A percentile compares a stretch with the other conserved stretches of the same genome.
These are phyloP conservation scores for Periglandula ipomoeae DNA, from an alignment of 2,329 filamentous ascomycete species.

Conservation along the genomic window DNA sequence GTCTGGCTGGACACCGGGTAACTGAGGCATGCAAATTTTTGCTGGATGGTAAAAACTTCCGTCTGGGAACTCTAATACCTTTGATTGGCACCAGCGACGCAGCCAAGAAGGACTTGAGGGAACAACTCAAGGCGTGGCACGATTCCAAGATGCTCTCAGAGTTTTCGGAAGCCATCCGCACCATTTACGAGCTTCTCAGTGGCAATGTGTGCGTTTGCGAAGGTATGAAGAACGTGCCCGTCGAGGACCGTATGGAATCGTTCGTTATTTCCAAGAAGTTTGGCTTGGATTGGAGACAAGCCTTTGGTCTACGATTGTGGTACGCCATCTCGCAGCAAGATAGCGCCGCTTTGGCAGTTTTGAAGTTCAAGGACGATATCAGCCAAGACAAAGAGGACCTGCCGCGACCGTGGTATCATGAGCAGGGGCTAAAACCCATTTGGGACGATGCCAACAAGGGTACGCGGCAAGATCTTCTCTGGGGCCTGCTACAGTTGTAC, in stretches of 20 bases:
- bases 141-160: constrained; percentile 77
- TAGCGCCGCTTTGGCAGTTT: constrained; percentile 62
- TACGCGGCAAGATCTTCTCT: constrained; percentile 67
- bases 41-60: constrained; percentile 66
- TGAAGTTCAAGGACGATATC: constrained; percentile 65
- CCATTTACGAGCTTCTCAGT: constrained; percentile 80
- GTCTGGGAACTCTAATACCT: constrained; percentile 74
- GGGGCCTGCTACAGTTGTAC: constrained; percentile 78
- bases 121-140: constrained; percentile 79
- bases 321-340: constrained; percentile 66
- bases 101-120: constrained; percentile 63
- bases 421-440: constrained; percentile 45
- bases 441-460: constrained; percentile 53
- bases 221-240: constrained; percentile 60
- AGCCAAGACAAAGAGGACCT: constrained; percentile 59
- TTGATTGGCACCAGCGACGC: constrained; percentile 67
- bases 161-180: constrained; percentile 73
- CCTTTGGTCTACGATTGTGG: constrained; percentile 86
- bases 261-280: constrained; percentile 82
- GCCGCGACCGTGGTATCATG: constrained; percentile 63
- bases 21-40: constrained; percentile 76
- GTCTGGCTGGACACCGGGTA: constrained; percentile 69
- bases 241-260: constrained; percentile 70
- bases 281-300: constrained; percentile 83
- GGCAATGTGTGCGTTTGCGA: constrained; percentile 81